Base-by-base conservation (phyloP, 345 rosid species). In the Erucastrum elatum region DNA sequence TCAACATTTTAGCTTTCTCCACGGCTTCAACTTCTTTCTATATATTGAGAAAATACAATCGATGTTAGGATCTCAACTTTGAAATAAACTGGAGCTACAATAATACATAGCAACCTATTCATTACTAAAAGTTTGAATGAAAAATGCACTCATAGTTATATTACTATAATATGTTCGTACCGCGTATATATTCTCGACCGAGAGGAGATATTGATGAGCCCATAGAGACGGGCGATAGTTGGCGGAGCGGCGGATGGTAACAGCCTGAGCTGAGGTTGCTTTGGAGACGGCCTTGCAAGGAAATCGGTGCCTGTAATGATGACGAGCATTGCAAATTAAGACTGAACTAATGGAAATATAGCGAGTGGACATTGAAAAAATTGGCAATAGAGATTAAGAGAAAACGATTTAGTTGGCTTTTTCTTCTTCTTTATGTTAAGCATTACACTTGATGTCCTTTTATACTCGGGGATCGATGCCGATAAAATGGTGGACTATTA, bases 201-300 rank as follows among this genome's bases (percentile, higher is more conserved):
- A 85, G 37, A 81, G 85, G 56, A 85, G 34, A 27, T 33, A 83
- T 4, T 74, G 76, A 59, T 76, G 68, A 25, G 62, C 41, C 85
- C 85, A 85, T 35, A 70, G 70, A 8, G 83, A 3, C 7, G 84
- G 83, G 1, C 35, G 66, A 53, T 78, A 83, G 35, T 81, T 70
- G 64, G 77, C 88, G 2, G 88, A 64, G 69, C 77, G 77, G 31
- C 49, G 69, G 17, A 21, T 21, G 21, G 21, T 21, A 21, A 46
- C 41, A 44, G 27, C 41, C 51, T 61, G 35, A 12, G 26, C 4
- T n/a, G 58, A 51, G 3, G 8, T 51, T 6, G 6, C 25, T n/a
- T 51, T 51, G 58, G 58, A n/a, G 25, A 51, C 58, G 21, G 58
- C 12, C 6, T 56, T 70, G 33, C 74, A 33, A 33, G 15, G 64